A percentile compares a stretch with the other conserved stretches of the same genome.
Evolutionary conservation across 495 filamentous ascomycete genomes (phyloP).

Genomic region (Penicillium goetzii): DNA sequence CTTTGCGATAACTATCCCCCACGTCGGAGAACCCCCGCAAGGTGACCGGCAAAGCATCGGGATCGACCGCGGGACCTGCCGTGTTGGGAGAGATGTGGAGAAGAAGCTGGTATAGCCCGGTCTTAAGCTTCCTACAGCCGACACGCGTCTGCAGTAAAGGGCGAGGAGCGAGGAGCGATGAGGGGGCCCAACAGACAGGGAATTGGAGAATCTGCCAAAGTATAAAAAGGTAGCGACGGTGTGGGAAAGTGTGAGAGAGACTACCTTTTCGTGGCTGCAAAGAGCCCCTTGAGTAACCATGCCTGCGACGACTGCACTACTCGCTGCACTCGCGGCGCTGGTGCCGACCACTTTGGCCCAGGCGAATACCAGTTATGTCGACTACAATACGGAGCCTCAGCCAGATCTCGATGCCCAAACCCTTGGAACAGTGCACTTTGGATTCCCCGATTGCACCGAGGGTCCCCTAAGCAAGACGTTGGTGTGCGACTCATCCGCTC

Average conservation of each 20-base stretch:
- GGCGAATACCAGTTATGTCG: constrained; percentile 34
- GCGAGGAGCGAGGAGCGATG: not conserved
- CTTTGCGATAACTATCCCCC: not conserved
- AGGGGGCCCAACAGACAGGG: not conserved
- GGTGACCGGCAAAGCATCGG: constrained; percentile 14
- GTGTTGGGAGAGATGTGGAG: constrained; percentile 13
- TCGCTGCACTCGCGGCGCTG: constrained; percentile 35
- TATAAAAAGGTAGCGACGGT: not conserved
- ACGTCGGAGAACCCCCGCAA: constrained; percentile 27
- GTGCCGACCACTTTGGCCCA: constrained; percentile 34
- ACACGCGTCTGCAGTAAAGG: not conserved
- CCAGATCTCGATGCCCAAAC: constrained; percentile 36
- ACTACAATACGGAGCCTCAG: constrained; percentile 39
- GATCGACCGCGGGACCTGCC: constrained; percentile 35
- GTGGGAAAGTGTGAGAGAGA: not conserved
- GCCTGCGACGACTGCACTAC: constrained; percentile 17
- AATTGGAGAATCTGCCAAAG: not conserved
- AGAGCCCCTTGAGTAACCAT: constrained; percentile 11
- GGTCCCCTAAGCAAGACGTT: constrained; percentile 39
- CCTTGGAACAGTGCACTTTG: constrained; percentile 24
- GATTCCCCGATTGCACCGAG: constrained; percentile 41
- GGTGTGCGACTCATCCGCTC: constrained; percentile 53
- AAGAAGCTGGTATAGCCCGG: not conserved
- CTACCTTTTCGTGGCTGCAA: not conserved
- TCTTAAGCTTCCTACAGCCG: constrained; percentile 5